phyloP scores from a whole-genome alignment of 495 filamentous ascomycete genomes.

The Geopyxis carbonaria region DNA sequence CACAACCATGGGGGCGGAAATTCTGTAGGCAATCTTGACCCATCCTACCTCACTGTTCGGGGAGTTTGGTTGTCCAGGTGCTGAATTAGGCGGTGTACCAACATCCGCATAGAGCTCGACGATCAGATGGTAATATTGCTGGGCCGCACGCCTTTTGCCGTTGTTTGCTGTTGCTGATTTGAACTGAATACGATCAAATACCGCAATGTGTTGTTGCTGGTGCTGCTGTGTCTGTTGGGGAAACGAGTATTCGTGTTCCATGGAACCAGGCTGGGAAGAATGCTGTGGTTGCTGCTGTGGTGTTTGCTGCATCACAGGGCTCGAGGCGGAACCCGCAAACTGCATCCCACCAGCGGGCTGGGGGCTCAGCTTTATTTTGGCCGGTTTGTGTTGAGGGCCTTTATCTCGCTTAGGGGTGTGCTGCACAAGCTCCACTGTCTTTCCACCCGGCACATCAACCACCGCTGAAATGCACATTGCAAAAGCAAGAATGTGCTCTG shows the following conservation, averaged over 20 bases:
- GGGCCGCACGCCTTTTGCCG: slow-evolving; percentile 74
- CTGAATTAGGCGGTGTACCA: slow-evolving; percentile 26
- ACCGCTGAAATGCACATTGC: slow-evolving; percentile 79
- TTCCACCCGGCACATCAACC: slow-evolving; percentile 58
- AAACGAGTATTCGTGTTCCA: slow-evolving; percentile 22
- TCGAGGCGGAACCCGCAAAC: slow-evolving; percentile 16
- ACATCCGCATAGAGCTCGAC: slow-evolving; percentile 79
- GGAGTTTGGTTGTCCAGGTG: slow-evolving; percentile 19
- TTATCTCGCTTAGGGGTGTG: slow-evolving; percentile 94
- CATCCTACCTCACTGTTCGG: slow-evolving; percentile 35
- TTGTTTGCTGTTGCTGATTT: slow-evolving; percentile 94
- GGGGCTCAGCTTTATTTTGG: slow-evolving; percentile 50
- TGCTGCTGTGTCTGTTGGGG: slow-evolving; percentile 19
- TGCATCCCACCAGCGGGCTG: slow-evolving; percentile 30
- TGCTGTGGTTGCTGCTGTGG: slow-evolving; percentile 4
- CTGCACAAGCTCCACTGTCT: slow-evolving; percentile 74
- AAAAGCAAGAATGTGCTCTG: slow-evolving; percentile 45
- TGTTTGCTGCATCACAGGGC: slow-evolving; percentile 18
- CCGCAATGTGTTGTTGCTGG: slow-evolving; percentile 32
- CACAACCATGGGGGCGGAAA: slow-evolving; percentile 80
- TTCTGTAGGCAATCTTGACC: slow-evolving; percentile 61
- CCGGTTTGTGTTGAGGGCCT: slow-evolving; percentile 65
- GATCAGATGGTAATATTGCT: slow-evolving; percentile 86
- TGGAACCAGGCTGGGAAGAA: slow-evolving; percentile 14
- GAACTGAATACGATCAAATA: slow-evolving; percentile 92